phyloP scores from a whole-genome alignment of 345 rosid genomes.

The Arabidopsis suecica region DNA sequence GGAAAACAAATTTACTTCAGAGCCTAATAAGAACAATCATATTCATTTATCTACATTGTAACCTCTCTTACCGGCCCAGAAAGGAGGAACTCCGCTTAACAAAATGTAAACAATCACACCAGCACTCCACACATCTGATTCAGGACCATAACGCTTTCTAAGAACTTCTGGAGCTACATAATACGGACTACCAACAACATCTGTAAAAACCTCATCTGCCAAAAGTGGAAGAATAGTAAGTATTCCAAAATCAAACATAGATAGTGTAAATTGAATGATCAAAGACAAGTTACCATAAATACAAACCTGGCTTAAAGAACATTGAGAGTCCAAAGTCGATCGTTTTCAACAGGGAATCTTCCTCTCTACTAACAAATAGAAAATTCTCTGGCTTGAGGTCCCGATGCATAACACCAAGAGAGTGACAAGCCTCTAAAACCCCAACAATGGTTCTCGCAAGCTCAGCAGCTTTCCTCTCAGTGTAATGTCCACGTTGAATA shows the following conservation, averaged over 20 bases:
- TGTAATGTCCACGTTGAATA: slow-evolving; percentile 82
- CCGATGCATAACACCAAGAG: slow-evolving; percentile 91
- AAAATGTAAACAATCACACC: slow-evolving; percentile 88
- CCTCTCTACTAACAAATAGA: slow-evolving; percentile 66
- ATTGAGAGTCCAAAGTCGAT: slow-evolving; percentile 88
- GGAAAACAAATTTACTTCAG: slow-evolving; percentile 24
- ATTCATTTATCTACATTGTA: not conserved
- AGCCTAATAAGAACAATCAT: not conserved
- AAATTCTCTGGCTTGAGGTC: slow-evolving; percentile 95
- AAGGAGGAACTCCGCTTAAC: slow-evolving; percentile 93
- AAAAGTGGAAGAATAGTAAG: not conserved
- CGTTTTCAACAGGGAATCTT: slow-evolving; percentile 78
- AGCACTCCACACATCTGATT: slow-evolving; percentile 97
- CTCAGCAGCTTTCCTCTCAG: slow-evolving; percentile 86
- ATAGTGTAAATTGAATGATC: not conserved
- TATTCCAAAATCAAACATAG: slow-evolving; percentile 18
- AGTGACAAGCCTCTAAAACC: slow-evolving; percentile 88
- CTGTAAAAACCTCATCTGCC: slow-evolving; percentile 74
- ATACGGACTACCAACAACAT: slow-evolving; percentile 93
- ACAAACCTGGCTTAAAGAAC: slow-evolving; percentile 84
- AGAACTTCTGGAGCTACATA: slow-evolving; percentile 94
- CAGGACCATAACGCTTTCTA: slow-evolving; percentile 78
- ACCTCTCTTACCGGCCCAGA: slow-evolving; percentile 79
- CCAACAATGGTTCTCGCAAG: slow-evolving; percentile 84
- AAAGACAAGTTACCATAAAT: not conserved